Percentiles rank a stretch among this genome's conserved stretches.
Evolutionary conservation across 2,329 filamentous ascomycete species (phyloP).

Genomic region (Fragosphaeria purpurea): DNA sequence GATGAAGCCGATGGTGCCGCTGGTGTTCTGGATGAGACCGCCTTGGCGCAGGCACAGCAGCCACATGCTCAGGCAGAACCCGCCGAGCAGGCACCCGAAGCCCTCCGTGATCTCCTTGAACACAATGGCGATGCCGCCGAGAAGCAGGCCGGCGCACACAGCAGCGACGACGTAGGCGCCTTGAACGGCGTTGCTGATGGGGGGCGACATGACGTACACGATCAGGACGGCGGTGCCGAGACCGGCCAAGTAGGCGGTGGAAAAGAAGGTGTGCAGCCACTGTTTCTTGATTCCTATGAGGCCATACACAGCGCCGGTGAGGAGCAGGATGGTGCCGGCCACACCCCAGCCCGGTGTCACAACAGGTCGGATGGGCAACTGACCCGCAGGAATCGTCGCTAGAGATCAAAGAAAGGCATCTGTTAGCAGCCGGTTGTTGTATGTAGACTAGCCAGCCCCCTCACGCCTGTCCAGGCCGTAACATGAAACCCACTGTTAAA

Average conservation of each 20-base stretch:
- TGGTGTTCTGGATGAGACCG: slow-evolving; percentile 55
- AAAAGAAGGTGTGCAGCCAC: slow-evolving; percentile 72
- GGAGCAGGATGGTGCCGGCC: slow-evolving; percentile 64
- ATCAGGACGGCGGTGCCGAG: slow-evolving; percentile 74
- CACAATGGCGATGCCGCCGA: slow-evolving; percentile 64
- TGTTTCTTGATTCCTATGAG: slow-evolving; percentile 75
- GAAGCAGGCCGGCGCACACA: slow-evolving; percentile 59
- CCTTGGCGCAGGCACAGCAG: slow-evolving; percentile 67
- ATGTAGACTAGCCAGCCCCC: too few relatives aligned
- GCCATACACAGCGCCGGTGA: slow-evolving; percentile 59
- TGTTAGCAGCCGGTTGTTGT: too few relatives aligned
- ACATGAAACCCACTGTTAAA: slow-evolving; percentile 16
- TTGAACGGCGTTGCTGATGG: slow-evolving; percentile 65
- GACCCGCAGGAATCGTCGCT: slow-evolving; percentile 38
- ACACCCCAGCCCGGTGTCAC: slow-evolving; percentile 77
- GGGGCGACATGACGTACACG: slow-evolving; percentile 76
- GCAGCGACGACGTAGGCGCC: slow-evolving; percentile 78
- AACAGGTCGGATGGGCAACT: slow-evolving; percentile 60
- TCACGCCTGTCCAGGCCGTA: too few relatives aligned
- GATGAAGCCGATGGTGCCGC: slow-evolving; percentile 65
- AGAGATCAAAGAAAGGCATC: neutral
- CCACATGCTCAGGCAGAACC: slow-evolving; percentile 87
- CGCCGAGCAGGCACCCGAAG: slow-evolving; percentile 77
- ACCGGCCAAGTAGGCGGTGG: slow-evolving; percentile 61
- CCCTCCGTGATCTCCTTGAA: slow-evolving; percentile 76